These are phyloP conservation scores for Rhynchosporium secalis DNA, from an alignment of 2,329 filamentous ascomycete genomes.

Conservation along the genomic window DNA sequence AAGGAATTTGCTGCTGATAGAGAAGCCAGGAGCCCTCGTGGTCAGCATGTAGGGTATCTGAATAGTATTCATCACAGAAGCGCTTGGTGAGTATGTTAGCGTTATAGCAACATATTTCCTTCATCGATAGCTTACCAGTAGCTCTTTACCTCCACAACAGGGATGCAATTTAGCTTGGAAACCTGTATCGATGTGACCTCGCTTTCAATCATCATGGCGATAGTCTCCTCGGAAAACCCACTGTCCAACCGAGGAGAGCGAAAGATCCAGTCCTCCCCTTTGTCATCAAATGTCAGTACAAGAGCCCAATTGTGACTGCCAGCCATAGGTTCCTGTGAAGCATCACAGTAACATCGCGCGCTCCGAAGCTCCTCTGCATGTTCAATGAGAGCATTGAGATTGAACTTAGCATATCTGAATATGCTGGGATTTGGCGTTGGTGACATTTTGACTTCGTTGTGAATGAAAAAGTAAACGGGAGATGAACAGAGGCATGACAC, in stretches of 20 bases:
- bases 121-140: slow-evolving; percentile 6
- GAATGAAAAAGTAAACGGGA: background rate
- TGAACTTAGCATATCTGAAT: slow-evolving; percentile 3
- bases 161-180: slow-evolving; percentile 8
- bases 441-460: slow-evolving; percentile 6
- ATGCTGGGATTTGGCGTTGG: background rate
- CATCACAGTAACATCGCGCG: slow-evolving; percentile 3
- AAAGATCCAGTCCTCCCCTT: slow-evolving; percentile 2
- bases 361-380: background rate
- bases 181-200: slow-evolving; percentile 3
- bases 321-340: slow-evolving; percentile 7
- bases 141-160: slow-evolving; percentile 1
- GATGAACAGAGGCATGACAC: background rate
- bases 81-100: slow-evolving; percentile 2
- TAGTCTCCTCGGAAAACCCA: slow-evolving; percentile 3
- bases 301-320: slow-evolving; percentile 2
- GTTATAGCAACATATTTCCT: slow-evolving; percentile 1
- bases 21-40: slow-evolving; percentile 5
- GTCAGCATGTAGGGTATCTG: background rate
- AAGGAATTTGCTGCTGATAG: slow-evolving; percentile 2
- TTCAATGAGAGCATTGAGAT: slow-evolving; percentile 1
- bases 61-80: background rate
- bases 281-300: slow-evolving; percentile 5
- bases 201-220: slow-evolving; percentile 1
- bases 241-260: background rate